These are phyloP conservation scores for Dendrobium catenatum DNA, from an alignment of 106 monocot species.

Conservation along the genomic window DNA sequence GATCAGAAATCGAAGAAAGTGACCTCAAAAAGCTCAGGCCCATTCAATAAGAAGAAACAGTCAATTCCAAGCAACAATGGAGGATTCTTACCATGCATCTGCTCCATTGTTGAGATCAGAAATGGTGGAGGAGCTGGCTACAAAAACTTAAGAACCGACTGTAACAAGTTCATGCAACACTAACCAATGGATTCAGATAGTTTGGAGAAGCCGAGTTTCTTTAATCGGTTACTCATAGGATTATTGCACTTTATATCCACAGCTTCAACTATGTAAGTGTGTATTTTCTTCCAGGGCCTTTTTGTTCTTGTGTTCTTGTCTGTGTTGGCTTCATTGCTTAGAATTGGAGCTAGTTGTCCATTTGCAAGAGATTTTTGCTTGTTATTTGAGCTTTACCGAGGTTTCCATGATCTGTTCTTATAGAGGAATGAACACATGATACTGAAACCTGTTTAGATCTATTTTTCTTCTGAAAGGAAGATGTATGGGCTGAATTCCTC, in stretches of 20 bases:
- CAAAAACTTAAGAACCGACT: slow-evolving; percentile 7
- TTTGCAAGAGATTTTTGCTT: background rate
- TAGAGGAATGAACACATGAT: slow-evolving; percentile 25
- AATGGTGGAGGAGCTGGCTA: background rate
- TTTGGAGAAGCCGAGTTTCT: slow-evolving; percentile 75
- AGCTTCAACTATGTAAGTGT: slow-evolving; percentile 10
- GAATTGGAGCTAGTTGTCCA: background rate
- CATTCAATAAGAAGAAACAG: background rate
- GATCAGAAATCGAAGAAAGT: background rate
- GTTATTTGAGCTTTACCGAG: no score
- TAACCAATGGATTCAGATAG: slow-evolving; percentile 44
- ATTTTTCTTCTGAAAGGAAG: slow-evolving; percentile 19
- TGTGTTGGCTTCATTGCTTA: background rate
- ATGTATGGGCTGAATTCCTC: slow-evolving; percentile 13
- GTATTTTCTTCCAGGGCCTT: background rate
- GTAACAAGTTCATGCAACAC: slow-evolving; percentile 5
- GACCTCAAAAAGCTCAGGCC: slow-evolving; percentile 7
- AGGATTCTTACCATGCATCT: slow-evolving; percentile 16
- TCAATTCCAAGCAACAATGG: no score
- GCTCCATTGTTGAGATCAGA: slow-evolving; percentile 25
- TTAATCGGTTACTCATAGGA: slow-evolving; percentile 61
- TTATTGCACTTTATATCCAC: slow-evolving; percentile 54
- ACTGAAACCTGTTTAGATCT: slow-evolving; percentile 41
- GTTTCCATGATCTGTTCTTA: slow-evolving; percentile 6
- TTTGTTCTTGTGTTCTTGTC: background rate